Conservation (phyloP, 2,329 filamentous ascomycete genomes). For the Colletotrichum shisoi region DNA sequence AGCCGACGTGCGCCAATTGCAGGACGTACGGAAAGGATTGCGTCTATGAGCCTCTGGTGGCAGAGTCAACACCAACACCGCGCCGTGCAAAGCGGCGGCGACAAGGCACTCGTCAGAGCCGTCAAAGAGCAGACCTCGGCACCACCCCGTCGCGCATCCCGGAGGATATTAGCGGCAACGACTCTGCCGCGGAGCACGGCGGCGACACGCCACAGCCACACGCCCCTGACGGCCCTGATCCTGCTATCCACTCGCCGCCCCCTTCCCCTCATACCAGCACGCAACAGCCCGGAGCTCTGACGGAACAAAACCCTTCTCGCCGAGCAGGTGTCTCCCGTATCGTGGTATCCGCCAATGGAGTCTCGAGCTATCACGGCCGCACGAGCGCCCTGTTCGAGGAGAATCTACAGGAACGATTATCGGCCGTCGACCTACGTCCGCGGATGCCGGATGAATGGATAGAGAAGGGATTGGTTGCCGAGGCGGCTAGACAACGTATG, state of each 20-base stretch:
- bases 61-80: background rate
- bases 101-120: background rate
- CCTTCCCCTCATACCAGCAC: background rate
- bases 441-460: slow-evolving; percentile 52
- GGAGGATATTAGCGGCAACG: background rate
- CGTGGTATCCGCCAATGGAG: slow-evolving; percentile 51
- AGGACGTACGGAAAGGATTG: slow-evolving; percentile 55
- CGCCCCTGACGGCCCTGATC: background rate
- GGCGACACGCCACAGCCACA: background rate
- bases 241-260: background rate
- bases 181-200: background rate
- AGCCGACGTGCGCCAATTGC: slow-evolving; percentile 57
- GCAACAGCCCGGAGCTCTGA: background rate
- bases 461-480: slow-evolving; percentile 56
- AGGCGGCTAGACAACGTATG: slow-evolving; percentile 56
- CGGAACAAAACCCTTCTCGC: slow-evolving; percentile 8
- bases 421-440: slow-evolving; percentile 39
- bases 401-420: slow-evolving; percentile 40
- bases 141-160: background rate
- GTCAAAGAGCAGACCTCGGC: background rate
- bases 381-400: slow-evolving; percentile 60
- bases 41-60: slow-evolving; percentile 49
- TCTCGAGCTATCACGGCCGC: slow-evolving; percentile 59
- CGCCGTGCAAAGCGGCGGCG: slow-evolving; percentile 8
- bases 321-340: slow-evolving; percentile 48